These are phyloP conservation scores for Trichoderma harzianum DNA, from an alignment of 2,329 filamentous ascomycete species.

Conservation along the genomic window DNA sequence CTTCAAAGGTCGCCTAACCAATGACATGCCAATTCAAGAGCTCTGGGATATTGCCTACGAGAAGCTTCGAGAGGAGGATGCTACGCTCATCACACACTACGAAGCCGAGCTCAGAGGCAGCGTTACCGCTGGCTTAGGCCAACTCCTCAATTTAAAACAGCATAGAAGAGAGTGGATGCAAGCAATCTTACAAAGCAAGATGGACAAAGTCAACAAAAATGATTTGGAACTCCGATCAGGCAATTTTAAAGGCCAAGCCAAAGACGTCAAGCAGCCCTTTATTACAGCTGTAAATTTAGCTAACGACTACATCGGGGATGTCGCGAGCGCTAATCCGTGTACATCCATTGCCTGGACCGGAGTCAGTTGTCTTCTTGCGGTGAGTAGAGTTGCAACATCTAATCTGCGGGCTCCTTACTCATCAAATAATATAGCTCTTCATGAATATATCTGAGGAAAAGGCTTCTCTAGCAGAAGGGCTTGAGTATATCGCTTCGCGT, in stretches of 20 bases:
- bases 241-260: neutral
- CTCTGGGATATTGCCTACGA: neutral
- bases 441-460: neutral
- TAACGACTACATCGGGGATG: neutral
- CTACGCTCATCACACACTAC: neutral
- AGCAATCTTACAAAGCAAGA: neutral
- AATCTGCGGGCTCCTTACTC: fast-evolving
- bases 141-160: neutral
- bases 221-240: neutral
- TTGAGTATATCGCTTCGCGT: neutral
- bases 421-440: neutral
- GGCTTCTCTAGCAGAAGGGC: neutral
- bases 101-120: neutral
- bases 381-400: neutral
- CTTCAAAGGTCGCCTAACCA: fast-evolving
- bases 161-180: neutral
- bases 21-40: neutral
- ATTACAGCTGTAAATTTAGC: too few species aligned
- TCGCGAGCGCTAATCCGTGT: neutral
- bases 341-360: neutral
- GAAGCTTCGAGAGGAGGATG: neutral
- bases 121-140: neutral
- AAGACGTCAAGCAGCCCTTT: neutral
- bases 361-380: neutral
- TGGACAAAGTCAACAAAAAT: neutral